Evolutionary conservation across 495 filamentous ascomycete genomes (phyloP).

Genomic region (Lasiosphaeria miniovina): DNA sequence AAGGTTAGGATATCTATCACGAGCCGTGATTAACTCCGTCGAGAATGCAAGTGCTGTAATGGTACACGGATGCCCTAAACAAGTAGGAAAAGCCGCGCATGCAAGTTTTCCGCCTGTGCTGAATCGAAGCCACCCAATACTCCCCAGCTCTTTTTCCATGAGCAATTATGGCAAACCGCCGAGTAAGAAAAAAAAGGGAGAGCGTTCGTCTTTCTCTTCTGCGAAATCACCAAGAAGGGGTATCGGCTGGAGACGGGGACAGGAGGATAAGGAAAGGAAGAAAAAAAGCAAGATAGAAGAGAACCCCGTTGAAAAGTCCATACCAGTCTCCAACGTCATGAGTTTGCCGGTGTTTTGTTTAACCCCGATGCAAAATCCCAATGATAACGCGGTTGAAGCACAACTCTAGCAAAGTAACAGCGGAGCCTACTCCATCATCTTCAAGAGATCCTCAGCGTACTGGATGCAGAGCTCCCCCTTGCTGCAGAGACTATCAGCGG

Average conservation of each 20-base stretch:
- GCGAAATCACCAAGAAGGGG: background rate
- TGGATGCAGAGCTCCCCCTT: conserved; percentile 19
- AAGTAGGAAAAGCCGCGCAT: too few relatives aligned
- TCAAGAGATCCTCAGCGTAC: conserved; percentile 28
- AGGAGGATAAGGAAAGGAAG: background rate
- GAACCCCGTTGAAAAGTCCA: too few relatives aligned
- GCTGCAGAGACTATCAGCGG: conserved; percentile 14
- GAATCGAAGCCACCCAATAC: background rate
- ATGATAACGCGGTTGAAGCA: background rate
- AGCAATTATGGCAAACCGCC: background rate
- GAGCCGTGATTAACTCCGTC: too few relatives aligned
- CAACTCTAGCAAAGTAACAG: background rate
- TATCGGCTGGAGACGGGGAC: too few relatives aligned
- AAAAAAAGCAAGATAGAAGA: background rate
- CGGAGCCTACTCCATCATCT: conserved; percentile 8
- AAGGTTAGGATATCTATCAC: too few relatives aligned
- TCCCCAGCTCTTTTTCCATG: background rate
- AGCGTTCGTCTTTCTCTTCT: background rate
- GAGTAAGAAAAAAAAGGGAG: background rate
- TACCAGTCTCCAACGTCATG: too few relatives aligned
- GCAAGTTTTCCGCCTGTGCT: too few relatives aligned
- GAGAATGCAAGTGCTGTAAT: too few relatives aligned
- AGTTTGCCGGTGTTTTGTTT: too few relatives aligned
- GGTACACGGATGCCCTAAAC: too few relatives aligned
- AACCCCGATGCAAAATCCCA: background rate